Percentiles rank a stretch among this genome's conserved stretches.
Conservation (phyloP, 805 yeast genomes). For the Cephaloascus albidus region DNA sequence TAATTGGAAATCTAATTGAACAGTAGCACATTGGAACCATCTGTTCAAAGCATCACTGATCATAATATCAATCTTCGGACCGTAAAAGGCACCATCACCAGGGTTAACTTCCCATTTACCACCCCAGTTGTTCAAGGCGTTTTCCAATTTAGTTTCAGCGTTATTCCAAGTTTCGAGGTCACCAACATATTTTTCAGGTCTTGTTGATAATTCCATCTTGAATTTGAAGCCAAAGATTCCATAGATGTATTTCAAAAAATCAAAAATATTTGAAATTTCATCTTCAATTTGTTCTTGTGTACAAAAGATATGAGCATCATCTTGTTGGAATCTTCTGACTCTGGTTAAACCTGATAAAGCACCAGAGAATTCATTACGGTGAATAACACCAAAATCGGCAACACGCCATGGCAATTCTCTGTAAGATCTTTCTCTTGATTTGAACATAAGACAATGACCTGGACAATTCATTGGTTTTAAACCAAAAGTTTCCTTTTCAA, state of each 20-base stretch:
- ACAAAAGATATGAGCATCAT: conserved; percentile 98
- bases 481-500: conserved; percentile 92
- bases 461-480: conserved; percentile 93
- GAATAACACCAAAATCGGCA: conserved; percentile 96
- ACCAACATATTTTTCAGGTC: conserved; percentile 96
- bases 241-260: conserved; percentile 76
- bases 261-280: conserved; percentile 79
- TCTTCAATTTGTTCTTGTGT: conserved; percentile 80
- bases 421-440: conserved; percentile 88
- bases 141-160: conserved; percentile 80
- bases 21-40: conserved; percentile 99
- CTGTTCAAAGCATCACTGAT: conserved; percentile 89
- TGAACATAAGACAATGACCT: conserved; percentile 89
- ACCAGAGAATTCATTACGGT: conserved; percentile 94
- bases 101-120: conserved; percentile 91
- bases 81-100: conserved; percentile 96
- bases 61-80: conserved; percentile 94
- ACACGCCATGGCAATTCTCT: conserved; percentile 98
- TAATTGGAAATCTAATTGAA: conserved; percentile 97
- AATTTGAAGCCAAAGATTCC: conserved; percentile 92
- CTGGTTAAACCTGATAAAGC: conserved; percentile 87
- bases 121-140: conserved; percentile 77
- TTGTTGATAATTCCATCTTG: conserved; percentile 93
- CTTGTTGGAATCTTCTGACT: conserved; percentile 98
- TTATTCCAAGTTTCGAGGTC: conserved; percentile 88